Evolutionary conservation across 2,329 filamentous ascomycete genomes (phyloP), one percentile per base, ranked within the genome.

Genomic region (Cryphonectria carpinicola): DNA sequence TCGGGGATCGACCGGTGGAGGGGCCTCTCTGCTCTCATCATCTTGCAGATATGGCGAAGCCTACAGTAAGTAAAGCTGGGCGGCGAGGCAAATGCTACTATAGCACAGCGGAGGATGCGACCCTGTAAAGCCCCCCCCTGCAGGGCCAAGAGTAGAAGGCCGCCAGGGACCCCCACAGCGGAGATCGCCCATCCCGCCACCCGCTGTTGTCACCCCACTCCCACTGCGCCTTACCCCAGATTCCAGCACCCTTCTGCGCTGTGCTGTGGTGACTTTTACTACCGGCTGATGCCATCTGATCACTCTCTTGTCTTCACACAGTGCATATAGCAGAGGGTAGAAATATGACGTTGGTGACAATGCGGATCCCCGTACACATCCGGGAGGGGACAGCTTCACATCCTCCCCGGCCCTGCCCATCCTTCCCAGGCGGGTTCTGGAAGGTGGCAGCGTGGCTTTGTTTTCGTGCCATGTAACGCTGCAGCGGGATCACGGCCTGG

Each of bases 391-490:
- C 58, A 61, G 58, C 58, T 39, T 61, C 58, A 61, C 19, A 61
- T 35, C 22, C 46, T n/a, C 8, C 46, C 46, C 46, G 6, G 58
- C 35, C 58, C 58, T 61, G 32, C 8, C 8, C 17, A 17, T 28
- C 54, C 22, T 39, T 39, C 54, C 54, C 54, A 58, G 14, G 28
- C 54, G 28, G 35, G 22, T 37, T 61, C 32, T 61, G 58, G 58
- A 61, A 61, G 58, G 58, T 61, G 58, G 19, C 17, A 32, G 32
- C 3, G 32, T 32, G 32, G 32, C 32, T 32, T 32, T 32, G 32
- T n/a, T 39, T 25, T 4, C 8, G 35, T 39, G 32, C 58, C 35
- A 61, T 61, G 58, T 61, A 61, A 61, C 58, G 58, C 58, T 61
- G 58, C 35, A 61, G 58, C 28, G 28, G 28, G 14, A 58, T 8